Conservation (phyloP, 805 yeast genomes). For the Kuraishia borneana region DNA sequence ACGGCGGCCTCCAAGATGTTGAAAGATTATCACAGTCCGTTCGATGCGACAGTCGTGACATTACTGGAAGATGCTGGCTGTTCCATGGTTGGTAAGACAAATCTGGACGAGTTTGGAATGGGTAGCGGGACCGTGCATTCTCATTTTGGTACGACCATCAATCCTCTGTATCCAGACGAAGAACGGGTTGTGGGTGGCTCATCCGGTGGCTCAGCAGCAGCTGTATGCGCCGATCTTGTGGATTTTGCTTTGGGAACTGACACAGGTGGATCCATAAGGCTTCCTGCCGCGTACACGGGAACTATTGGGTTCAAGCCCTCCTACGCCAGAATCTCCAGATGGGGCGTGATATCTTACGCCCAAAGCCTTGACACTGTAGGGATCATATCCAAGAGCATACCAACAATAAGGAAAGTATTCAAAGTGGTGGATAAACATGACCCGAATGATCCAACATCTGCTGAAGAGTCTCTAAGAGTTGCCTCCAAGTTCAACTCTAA, state of each 20-base stretch:
- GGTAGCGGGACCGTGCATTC: conserved; percentile 63
- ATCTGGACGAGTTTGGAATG: conserved; percentile 97
- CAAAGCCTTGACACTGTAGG: conserved; percentile 96
- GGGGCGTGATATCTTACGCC: conserved; percentile 90
- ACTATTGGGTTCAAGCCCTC: conserved; percentile 86
- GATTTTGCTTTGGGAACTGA: conserved; percentile 87
- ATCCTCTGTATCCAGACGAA: conserved; percentile 27
- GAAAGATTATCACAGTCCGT: conserved; percentile 57
- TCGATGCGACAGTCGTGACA: conserved; percentile 60
- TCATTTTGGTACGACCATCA: conserved; percentile 43
- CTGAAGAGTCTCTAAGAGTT: conserved; percentile 24
- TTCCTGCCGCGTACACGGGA: conserved; percentile 85
- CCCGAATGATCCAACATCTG: conserved; percentile 68
- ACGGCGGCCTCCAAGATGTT: conserved; percentile 72
- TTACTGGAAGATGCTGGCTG: conserved; percentile 44
- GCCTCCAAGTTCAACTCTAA: conserved; percentile 7
- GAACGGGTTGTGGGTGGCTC: conserved; percentile 73
- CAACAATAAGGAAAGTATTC: conserved; percentile 36
- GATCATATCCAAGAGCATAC: conserved; percentile 44
- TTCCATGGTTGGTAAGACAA: conserved; percentile 63
- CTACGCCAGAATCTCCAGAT: conserved; percentile 83
- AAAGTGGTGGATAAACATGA: conserved; percentile 50
- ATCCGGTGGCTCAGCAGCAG: conserved; percentile 93
- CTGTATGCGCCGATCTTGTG: conserved; percentile 62
- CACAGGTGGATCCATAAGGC: conserved; percentile 92